Base-by-base conservation (phyloP, 1,139 yeast genomes). In the Blastobotrys arbuscula region DNA sequence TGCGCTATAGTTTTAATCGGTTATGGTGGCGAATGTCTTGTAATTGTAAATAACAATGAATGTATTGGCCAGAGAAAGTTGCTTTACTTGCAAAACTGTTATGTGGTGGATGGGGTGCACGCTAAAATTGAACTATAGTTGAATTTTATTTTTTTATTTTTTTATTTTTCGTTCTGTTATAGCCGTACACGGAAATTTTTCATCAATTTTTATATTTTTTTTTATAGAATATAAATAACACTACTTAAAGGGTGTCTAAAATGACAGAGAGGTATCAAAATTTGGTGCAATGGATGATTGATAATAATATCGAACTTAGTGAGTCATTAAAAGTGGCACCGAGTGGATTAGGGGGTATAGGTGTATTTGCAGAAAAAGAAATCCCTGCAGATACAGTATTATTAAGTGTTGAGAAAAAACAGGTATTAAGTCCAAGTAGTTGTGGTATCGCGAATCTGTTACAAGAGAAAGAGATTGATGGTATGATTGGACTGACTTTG, bases 391-490 rank as follows among this genome's bases (percentile, higher is more conserved):
- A 65, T 28, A 55, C 55, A 12, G 51, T 61, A 16, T 47, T 67
- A 3, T 53, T 66, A 20, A 48, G 56, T 13, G 63, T 67, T 6
- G 69, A 70, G 2, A 68, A 68, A 44, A 50, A 53, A 6, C 51
- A 56, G 12, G 61, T 66, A 7, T 55, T 68, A 12, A 61, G 65
- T 9, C 68, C 69, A 2, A 53, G 53, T 53, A 68, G 57, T n/a
- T 64, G 89, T 21, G 78, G 76, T 23, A 77, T 90, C 21, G 79
- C 88, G 42, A 84, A 87, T 57, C 62, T 88, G 21, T 63, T 89
- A 31, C 67, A 74, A 13, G 96, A 86, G 35, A 75, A 75, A 40
- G 73, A 69, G 6, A 60, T 84, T 7, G 76, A 75, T 33, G 92
- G 92, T 0, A 79, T 86, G 73, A 74, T 78, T 42, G 84, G 83